Conservation (phyloP, 192 early-diverging fungal genomes). For the Pilaira anomala region DNA sequence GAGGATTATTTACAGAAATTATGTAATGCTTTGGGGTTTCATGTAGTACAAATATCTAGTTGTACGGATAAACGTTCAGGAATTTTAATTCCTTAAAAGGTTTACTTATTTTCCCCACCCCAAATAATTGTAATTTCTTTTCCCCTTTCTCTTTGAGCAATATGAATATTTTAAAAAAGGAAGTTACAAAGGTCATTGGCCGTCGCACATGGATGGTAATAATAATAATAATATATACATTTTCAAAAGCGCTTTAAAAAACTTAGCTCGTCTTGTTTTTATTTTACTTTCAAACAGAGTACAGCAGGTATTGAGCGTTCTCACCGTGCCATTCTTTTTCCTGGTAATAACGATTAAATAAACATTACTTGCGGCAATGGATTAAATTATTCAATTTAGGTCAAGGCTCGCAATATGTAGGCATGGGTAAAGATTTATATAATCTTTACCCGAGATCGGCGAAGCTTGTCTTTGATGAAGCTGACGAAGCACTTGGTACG, state of each 20-base stretch:
- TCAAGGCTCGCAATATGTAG: conserved; percentile 82
- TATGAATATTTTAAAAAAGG: not conserved
- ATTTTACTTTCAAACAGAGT: conserved; percentile 26
- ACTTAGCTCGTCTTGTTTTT: too few species aligned
- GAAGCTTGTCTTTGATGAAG: conserved; percentile 82
- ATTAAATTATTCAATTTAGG: conserved; percentile 35
- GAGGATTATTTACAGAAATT: too few species aligned
- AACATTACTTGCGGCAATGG: not conserved
- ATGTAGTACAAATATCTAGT: too few species aligned
- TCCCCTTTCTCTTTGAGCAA: not conserved
- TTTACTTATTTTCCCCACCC: too few species aligned
- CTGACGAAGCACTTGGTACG: conserved; percentile 78
- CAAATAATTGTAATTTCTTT: too few species aligned
- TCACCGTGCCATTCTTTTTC: conserved; percentile 36
- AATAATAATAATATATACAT: not conserved
- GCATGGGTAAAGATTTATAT: conserved; percentile 92
- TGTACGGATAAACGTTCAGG: too few species aligned
- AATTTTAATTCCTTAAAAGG: too few species aligned
- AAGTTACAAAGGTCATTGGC: not conserved
- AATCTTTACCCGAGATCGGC: conserved; percentile 64
- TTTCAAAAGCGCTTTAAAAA: too few species aligned
- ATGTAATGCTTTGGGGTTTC: too few species aligned
- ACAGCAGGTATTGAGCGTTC: conserved; percentile 35
- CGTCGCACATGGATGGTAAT: not conserved
- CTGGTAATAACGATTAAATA: not conserved